These are phyloP conservation scores for Boletus sp. DNA, from an alignment of 768 basidiomycete genomes.

Conservation along the genomic window DNA sequence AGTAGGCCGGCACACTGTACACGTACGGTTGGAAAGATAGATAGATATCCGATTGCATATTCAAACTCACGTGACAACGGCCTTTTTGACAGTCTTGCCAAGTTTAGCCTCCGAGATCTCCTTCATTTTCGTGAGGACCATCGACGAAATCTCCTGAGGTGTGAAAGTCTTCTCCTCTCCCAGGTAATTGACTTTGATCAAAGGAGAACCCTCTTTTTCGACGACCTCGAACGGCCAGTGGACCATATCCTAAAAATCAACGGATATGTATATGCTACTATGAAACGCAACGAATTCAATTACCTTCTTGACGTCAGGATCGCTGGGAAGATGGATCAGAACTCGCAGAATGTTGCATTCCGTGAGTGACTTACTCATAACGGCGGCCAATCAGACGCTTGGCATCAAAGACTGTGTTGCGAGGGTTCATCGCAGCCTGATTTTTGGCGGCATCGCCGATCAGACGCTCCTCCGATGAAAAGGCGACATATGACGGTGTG, in stretches of 20 bases:
- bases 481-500: slow-evolving; percentile 99
- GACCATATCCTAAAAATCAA: slow-evolving; percentile 68
- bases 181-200: slow-evolving; percentile 96
- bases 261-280: not conserved
- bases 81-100: slow-evolving; percentile 97
- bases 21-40: slow-evolving; percentile 2
- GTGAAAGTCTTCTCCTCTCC: slow-evolving; percentile 94
- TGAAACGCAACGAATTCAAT: not conserved
- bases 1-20: slow-evolving; percentile 91
- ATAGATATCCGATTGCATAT: not conserved
- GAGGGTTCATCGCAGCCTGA: slow-evolving; percentile 99
- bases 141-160: slow-evolving; percentile 99
- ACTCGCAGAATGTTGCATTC: not conserved
- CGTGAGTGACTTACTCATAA: slow-evolving; percentile 67
- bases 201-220: slow-evolving; percentile 94
- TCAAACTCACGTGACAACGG: slow-evolving; percentile 89
- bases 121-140: slow-evolving; percentile 99
- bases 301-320: slow-evolving; percentile 91
- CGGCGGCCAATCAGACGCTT: slow-evolving; percentile 98
- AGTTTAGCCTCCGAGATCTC: slow-evolving; percentile 99
- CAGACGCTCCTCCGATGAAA: slow-evolving; percentile 92
- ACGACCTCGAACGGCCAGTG: slow-evolving; percentile 99
- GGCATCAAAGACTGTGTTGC: slow-evolving; percentile 98
- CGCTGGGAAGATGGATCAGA: slow-evolving; percentile 43
- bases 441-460: slow-evolving; percentile 99